Evolutionary conservation across 352 stramenopile species (phyloP).

Genomic region (Phytophthora cajani): DNA sequence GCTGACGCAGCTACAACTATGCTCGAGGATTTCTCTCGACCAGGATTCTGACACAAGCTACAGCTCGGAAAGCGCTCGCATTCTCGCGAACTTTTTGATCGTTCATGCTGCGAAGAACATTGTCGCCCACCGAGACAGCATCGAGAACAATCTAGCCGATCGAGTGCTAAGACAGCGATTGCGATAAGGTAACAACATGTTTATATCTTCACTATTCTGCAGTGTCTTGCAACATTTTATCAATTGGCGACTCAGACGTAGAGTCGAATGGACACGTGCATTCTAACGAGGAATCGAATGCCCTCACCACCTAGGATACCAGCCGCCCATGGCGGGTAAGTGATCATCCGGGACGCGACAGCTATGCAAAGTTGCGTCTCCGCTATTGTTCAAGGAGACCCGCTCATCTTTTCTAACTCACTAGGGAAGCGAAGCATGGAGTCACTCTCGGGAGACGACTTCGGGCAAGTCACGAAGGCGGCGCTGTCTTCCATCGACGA

Average conservation of each 20-base stretch:
- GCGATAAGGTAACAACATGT: slow-evolving; percentile 5
- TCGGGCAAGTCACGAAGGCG: slow-evolving; percentile 16
- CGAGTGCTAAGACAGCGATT: slow-evolving; percentile 13
- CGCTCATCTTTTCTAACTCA: slow-evolving; percentile 5
- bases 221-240: too few relatives aligned
- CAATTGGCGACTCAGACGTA: too few relatives aligned
- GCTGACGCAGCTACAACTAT: slow-evolving; percentile 55
- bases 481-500: slow-evolving; percentile 32
- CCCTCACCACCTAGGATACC: too few relatives aligned
- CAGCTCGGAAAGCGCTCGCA: slow-evolving; percentile 36
- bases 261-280: too few relatives aligned
- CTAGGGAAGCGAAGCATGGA: slow-evolving; percentile 8
- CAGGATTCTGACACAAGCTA: slow-evolving; percentile 36
- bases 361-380: slow-evolving; percentile 1
- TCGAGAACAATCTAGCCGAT: slow-evolving; percentile 44
- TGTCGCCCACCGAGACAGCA: slow-evolving; percentile 43
- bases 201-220: too few relatives aligned
- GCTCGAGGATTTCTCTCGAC: slow-evolving; percentile 55
- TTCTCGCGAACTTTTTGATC: slow-evolving; percentile 53
- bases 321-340: not conserved
- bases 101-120: slow-evolving; percentile 49
- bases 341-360: slow-evolving; percentile 4
- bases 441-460: slow-evolving; percentile 16
- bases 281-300: too few relatives aligned
- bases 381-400: not conserved